These are phyloP conservation scores for Filosporella fistucella DNA, from an alignment of 495 filamentous ascomycete genomes.

Conservation along the genomic window DNA sequence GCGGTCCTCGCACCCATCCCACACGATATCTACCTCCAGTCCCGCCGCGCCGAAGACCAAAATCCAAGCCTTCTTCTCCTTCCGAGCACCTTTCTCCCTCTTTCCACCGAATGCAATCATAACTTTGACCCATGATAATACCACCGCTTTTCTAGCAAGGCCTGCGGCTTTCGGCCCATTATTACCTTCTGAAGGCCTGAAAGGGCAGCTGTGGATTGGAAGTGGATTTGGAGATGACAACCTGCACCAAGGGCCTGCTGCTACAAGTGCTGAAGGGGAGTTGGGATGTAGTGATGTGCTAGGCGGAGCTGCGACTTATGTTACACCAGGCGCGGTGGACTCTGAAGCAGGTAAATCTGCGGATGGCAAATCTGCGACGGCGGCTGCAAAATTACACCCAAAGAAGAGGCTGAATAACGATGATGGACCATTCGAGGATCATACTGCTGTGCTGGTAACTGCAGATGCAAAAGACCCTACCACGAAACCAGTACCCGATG, in stretches of 20 bases:
- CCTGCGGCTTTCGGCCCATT: slow-evolving; percentile 90
- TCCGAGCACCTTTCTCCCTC: slow-evolving; percentile 57
- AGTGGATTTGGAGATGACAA: slow-evolving; percentile 80
- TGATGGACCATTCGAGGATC: slow-evolving; percentile 14
- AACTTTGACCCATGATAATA: slow-evolving; percentile 95
- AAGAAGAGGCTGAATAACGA: slow-evolving; percentile 13
- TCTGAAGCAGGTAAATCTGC: slow-evolving; percentile 13
- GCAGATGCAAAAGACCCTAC: slow-evolving; percentile 2
- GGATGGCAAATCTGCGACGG: slow-evolving; percentile 12
- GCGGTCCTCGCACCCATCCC: slow-evolving; percentile 15
- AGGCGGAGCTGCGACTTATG: slow-evolving; percentile 66
- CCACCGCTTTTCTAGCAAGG: slow-evolving; percentile 88
- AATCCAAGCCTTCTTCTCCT: slow-evolving; percentile 33
- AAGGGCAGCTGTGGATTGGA: slow-evolving; percentile 84
- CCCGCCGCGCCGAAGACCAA: slow-evolving; percentile 5
- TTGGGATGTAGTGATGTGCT: slow-evolving; percentile 98
- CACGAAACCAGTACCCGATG: slow-evolving; percentile 38
- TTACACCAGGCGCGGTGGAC: slow-evolving; percentile 23
- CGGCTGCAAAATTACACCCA: slow-evolving; percentile 7
- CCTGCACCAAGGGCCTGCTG: slow-evolving; percentile 51
- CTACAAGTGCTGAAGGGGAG: slow-evolving; percentile 65
- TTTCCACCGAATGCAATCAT: slow-evolving; percentile 95
- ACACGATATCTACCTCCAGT: slow-evolving; percentile 3
- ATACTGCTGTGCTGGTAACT: no score
- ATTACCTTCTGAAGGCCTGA: slow-evolving; percentile 69